Evolutionary conservation across 371 early-diverging fungal species (phyloP), one percentile per base, ranked within the genome.

Genomic region (Circinella minor): DNA sequence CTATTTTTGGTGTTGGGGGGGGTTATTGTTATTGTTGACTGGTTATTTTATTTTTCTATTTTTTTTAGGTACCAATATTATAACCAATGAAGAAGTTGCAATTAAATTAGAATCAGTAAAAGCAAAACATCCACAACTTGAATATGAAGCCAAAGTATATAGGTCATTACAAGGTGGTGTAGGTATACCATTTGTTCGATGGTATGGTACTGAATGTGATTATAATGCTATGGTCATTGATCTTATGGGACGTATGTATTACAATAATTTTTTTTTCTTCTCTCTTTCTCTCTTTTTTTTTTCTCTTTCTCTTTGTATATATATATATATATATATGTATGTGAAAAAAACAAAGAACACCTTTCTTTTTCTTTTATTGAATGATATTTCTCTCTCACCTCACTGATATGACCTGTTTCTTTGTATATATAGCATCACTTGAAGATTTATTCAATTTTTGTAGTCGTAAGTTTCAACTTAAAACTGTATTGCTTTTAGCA

Each of bases 161-260:
- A 95, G 93, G 81, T 87, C 92, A 37, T 84, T 98, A 55, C 94
- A 95, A 27, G 98, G 99, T 55, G 97, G 96, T 51, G 94, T 96
- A 60, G 99, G 99, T 36, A 96, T 98, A 68, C 98, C 98, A 14
- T 95, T 95, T 82, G 94, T 98, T 39, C 91, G 96, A 74, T 93
- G 93, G 90, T 98, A 91, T 82, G 97, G 98, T 66, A 87, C 90
- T 46, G 98, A 97, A 83, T 86, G 90, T 67, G 97, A 98, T 72
- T 98, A 94, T 86, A 93, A 95, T 86, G 94, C 95, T 78, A 93
- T 98, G 96, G 96, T 99, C n/a, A 94, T 99, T 76, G 99, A 99
- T 82, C 91, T 99, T 39, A 90, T 99, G 43, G 99, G 99, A 51
- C 98, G 84, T 81, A 78, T 60, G 81, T 80, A 64, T 48, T 27